Evolutionary conservation across 495 filamentous ascomycete genomes (phyloP).

Genomic region (Xylaria cubensis): DNA sequence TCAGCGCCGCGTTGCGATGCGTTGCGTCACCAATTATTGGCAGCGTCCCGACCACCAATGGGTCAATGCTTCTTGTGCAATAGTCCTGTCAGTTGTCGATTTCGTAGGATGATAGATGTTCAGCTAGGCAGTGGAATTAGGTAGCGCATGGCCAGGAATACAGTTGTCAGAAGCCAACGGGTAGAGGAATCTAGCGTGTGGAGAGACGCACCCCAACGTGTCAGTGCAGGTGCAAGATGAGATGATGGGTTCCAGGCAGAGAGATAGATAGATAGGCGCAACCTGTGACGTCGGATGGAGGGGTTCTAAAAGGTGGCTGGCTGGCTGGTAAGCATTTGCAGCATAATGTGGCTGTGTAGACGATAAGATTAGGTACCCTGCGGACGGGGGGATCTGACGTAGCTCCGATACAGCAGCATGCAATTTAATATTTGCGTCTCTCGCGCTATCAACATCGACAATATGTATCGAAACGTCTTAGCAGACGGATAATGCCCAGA

Average conservation of each 20-base stretch:
- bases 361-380: constrained; percentile 6
- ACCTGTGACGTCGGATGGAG: constrained; percentile 4
- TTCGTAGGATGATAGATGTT: constrained; percentile 18
- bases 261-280: background rate
- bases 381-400: background rate
- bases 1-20: constrained; percentile 6
- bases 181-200: background rate
- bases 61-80: background rate
- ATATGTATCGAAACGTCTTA: background rate
- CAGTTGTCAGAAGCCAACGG: constrained; percentile 22
- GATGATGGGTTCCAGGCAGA: background rate
- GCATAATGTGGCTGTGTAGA: background rate
- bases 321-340: background rate
- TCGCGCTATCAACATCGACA: background rate
- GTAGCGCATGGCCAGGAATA: constrained; percentile 9
- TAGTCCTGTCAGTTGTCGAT: background rate
- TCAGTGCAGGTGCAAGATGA: constrained; percentile 24
- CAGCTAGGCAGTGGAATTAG: constrained; percentile 3
- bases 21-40: constrained; percentile 7
- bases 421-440: background rate
- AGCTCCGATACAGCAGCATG: background rate
- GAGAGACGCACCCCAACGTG: constrained; percentile 17
- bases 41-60: background rate
- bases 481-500: background rate
- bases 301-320: background rate